A percentile compares a stretch with the other conserved stretches of the same genome.
phyloP scores from a whole-genome alignment of 2,329 filamentous ascomycete genomes.

The Pestalotiopsis sp. region DNA sequence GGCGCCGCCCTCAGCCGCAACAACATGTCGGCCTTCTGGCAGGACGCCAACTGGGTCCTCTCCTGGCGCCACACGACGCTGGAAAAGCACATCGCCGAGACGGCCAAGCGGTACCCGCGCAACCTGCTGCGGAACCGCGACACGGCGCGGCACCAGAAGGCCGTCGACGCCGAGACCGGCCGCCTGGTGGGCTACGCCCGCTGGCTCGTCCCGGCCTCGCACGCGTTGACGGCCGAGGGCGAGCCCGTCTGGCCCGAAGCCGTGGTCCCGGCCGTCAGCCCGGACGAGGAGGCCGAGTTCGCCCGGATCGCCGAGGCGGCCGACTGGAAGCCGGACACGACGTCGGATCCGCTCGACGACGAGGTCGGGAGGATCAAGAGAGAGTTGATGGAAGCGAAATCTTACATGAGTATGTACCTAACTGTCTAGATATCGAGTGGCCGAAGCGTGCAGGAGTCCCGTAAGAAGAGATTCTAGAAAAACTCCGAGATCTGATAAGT shows the following conservation, averaged over 20 bases:
- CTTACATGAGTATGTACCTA: conserved; percentile 4
- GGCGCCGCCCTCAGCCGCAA: conserved; percentile 17
- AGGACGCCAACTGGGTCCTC: conserved; percentile 18
- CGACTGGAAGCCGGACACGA: conserved; percentile 1
- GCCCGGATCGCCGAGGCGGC: conserved; percentile 1
- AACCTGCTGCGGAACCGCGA: conserved; percentile 10
- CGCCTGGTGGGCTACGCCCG: conserved; percentile 10
- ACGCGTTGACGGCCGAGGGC: not conserved
- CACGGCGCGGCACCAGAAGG: conserved; percentile 12
- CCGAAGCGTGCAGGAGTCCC: no score
- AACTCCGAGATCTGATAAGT: not conserved
- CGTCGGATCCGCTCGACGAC: not conserved
- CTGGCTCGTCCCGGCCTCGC: conserved; percentile 1
- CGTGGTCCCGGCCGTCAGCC: conserved; percentile 1
- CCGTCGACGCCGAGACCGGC: conserved; percentile 9
- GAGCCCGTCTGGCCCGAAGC: conserved; percentile 8
- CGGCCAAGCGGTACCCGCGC: conserved; percentile 16
- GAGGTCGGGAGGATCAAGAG: not conserved
- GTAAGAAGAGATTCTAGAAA: not conserved
- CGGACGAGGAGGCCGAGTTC: conserved; percentile 8
- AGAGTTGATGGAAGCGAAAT: conserved; percentile 2
- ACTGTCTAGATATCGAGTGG: no score
- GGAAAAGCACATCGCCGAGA: conserved; percentile 20
- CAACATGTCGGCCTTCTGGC: conserved; percentile 21
- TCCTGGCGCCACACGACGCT: conserved; percentile 21